Conservation (phyloP, 2,329 filamentous ascomycete species). For the Geosmithia morbida region DNA sequence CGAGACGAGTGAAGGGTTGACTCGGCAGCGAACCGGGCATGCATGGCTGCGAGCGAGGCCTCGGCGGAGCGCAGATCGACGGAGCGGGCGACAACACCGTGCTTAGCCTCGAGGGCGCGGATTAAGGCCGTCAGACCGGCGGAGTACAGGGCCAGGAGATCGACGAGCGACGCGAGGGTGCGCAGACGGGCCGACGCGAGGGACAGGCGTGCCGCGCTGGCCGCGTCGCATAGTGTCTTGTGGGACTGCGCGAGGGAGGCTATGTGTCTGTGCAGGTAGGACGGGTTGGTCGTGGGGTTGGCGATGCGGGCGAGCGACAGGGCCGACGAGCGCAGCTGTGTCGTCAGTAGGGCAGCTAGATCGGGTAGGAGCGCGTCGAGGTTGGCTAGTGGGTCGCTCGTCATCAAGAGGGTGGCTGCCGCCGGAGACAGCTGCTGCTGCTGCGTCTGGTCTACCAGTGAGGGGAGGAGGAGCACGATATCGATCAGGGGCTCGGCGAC, state of each 20-base stretch:
- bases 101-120: conserved; percentile 38
- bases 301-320: conserved; percentile 30
- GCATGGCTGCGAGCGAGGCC: conserved; percentile 26
- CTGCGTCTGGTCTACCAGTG: conserved; percentile 20
- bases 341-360: conserved; percentile 31
- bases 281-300: conserved; percentile 35
- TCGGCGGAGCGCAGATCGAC: conserved; percentile 35
- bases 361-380: conserved; percentile 32
- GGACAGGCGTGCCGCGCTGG: conserved; percentile 13
- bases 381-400: conserved; percentile 31
- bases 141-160: conserved; percentile 24
- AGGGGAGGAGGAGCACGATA: conserved; percentile 38
- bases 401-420: conserved; percentile 24
- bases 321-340: conserved; percentile 33
- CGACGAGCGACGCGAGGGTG: conserved; percentile 19
- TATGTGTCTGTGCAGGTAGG: conserved; percentile 43
- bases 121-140: conserved; percentile 26
- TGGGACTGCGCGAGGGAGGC: conserved; percentile 28
- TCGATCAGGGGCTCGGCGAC: conserved; percentile 33
- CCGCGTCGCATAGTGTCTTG: conserved; percentile 17
- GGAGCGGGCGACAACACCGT: conserved; percentile 33
- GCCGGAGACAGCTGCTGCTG: background rate
- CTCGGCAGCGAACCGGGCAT: conserved; percentile 22
- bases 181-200: conserved; percentile 24
- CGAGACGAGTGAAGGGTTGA: conserved; percentile 17